These are phyloP conservation scores for Thuidium tamariscinum DNA, from an alignment of 225 moss, liverwort and hornwort genomes.

Conservation along the genomic window DNA sequence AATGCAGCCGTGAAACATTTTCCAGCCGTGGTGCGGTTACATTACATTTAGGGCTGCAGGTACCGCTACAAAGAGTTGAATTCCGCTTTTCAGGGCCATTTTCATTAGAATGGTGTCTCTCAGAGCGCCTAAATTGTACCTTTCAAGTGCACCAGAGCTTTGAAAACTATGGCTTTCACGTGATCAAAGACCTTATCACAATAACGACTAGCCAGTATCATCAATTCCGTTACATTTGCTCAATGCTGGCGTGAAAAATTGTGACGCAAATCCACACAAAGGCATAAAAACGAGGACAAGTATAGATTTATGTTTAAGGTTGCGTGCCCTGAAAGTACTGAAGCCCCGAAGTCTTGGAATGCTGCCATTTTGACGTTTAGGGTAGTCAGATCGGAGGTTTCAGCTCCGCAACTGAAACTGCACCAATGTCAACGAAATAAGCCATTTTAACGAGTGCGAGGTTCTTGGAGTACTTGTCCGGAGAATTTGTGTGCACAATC, in stretches of 20 bases:
- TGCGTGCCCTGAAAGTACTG: neutral
- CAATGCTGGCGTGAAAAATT: too few relatives aligned
- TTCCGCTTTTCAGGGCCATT: neutral
- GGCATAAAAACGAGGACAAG: too few relatives aligned
- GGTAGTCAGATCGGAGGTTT: neutral
- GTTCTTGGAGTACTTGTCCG: neutral
- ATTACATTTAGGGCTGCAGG: slow-evolving; percentile 1
- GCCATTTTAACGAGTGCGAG: neutral
- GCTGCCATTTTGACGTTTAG: neutral
- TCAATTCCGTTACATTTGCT: neutral
- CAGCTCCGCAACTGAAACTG: neutral
- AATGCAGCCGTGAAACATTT: neutral
- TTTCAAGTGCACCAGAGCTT: neutral
- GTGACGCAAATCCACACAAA: too few relatives aligned
- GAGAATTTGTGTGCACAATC: neutral
- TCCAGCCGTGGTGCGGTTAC: neutral
- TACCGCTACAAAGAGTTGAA: neutral
- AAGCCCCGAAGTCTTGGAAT: neutral
- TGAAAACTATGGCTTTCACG: neutral
- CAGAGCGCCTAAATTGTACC: too few relatives aligned
- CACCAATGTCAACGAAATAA: neutral
- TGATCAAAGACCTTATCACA: neutral
- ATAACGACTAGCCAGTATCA: neutral
- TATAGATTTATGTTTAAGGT: neutral
- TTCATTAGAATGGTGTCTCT: neutral